Base-by-base conservation (phyloP, 352 stramenopile species). In the Peronospora farinosa region DNA sequence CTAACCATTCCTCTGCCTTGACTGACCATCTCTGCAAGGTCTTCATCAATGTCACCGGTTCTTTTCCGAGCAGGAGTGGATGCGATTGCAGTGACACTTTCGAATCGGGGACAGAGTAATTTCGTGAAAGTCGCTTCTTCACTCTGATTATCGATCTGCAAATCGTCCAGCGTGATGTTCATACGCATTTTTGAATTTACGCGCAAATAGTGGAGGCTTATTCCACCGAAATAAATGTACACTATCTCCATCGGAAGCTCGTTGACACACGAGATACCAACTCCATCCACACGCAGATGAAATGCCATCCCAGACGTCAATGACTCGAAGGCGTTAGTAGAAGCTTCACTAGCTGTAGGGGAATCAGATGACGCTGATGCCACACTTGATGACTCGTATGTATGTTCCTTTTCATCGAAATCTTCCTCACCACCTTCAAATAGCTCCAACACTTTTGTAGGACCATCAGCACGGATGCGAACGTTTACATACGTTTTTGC, bases 391-490 rank as follows among this genome's bases (percentile, higher is more conserved):
- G 86, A 10, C 23, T 89, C 80, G n/a, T 81, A 64, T 32, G 86
- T 88, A 31, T 44, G 75, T n/a, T 92, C 80, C 40, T 81, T 85
- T 45, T 90, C 83, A 36, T 91, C 83, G 38, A 81, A 85, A 41
- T 95, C 84, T 56, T 92, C 84, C 55, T 93, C 81, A 4, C 81
- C 81, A 41, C 82, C 85, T 77, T 96, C 84, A 49, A 82, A 93
- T 3, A 96, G 47, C 51, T 96, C 86, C n/a, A 96, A 60, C 13
- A 96, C 86, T 49, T 95, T 96, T 19, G 85, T 96, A 5, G 85
- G 81, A 0, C 86, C 86, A 61, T 96, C 86, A 23, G 86, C 85
- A 44, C 83, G 77, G 35, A 95, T 73, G 13, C 84, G 80, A 54
- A 93, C 72, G 35, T 88, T 70, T 8, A 95, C 80, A 40, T 92